Conservation (phyloP, 495 filamentous ascomycete genomes). For the Penicillium paradoxum region DNA sequence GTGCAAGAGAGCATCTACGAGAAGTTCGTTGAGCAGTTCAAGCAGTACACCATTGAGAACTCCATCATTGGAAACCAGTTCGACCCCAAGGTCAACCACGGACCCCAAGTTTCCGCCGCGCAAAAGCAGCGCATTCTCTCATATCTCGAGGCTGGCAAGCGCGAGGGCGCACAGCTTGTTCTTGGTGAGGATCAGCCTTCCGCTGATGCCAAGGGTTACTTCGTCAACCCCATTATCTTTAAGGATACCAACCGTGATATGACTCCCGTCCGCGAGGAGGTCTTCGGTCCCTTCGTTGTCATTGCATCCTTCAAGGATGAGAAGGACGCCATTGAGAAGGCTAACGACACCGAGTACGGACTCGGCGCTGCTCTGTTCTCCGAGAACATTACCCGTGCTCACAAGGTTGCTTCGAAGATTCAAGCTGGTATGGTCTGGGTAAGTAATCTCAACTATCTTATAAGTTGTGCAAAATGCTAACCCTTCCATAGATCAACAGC, state of each 20-base stretch:
- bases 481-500: background rate
- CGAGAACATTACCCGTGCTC: conserved; percentile 53
- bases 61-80: conserved; percentile 74
- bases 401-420: conserved; percentile 56
- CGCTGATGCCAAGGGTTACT: conserved; percentile 36
- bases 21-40: conserved; percentile 66
- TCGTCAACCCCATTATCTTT: conserved; percentile 59
- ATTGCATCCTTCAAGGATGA: conserved; percentile 51
- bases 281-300: conserved; percentile 61
- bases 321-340: conserved; percentile 56
- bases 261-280: conserved; percentile 54
- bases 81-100: conserved; percentile 67
- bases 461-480: background rate
- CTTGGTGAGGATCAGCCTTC: background rate
- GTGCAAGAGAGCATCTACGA: conserved; percentile 78
- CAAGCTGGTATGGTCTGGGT: conserved; percentile 54
- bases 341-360: conserved; percentile 68
- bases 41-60: conserved; percentile 54
- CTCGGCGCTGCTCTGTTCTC: conserved; percentile 68
- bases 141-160: conserved; percentile 46
- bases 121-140: conserved; percentile 77
- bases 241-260: conserved; percentile 53
- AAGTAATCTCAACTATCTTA: background rate
- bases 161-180: conserved; percentile 43
- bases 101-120: conserved; percentile 78